Conservation (phyloP, 306 rosid genomes). For the Rosa multiflora region DNA sequence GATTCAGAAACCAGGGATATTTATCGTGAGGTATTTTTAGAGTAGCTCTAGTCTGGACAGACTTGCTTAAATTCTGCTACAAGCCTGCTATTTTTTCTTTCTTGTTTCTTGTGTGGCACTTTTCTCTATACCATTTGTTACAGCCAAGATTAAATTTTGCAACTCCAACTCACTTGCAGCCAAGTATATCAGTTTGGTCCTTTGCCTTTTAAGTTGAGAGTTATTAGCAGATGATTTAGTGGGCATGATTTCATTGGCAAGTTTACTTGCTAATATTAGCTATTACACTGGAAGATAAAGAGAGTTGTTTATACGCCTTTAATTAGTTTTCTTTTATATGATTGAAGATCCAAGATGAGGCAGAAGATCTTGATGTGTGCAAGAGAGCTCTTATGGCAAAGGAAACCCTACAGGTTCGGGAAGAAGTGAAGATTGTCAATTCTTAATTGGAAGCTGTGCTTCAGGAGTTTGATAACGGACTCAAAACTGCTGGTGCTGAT, state of each 20-base stretch:
- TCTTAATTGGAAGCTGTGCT: constrained; percentile 62
- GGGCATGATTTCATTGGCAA: background rate
- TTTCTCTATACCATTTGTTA: background rate
- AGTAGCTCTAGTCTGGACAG: constrained; percentile 13
- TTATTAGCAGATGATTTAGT: background rate
- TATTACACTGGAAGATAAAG: background rate
- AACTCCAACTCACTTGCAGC: background rate
- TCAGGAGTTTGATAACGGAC: constrained; percentile 62
- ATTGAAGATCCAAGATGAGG: constrained; percentile 76
- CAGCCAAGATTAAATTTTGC: background rate
- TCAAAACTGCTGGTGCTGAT: constrained; percentile 43
- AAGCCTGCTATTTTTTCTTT: background rate
- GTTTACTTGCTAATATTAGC: background rate
- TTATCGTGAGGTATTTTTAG: constrained; percentile 61
- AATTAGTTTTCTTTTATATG: background rate
- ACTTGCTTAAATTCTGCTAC: background rate
- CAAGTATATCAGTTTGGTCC: background rate
- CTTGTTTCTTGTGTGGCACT: background rate
- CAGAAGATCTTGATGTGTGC: constrained; percentile 73
- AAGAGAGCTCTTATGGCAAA: constrained; percentile 62
- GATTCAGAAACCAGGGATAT: constrained; percentile 57
- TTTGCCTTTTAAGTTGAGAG: background rate
- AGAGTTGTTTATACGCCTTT: constrained; percentile 23
- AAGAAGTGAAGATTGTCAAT: constrained; percentile 56
- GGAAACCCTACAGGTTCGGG: constrained; percentile 57